Evolutionary conservation across 768 basidiomycete species (phyloP).

Genomic region (Harrya chromipes): DNA sequence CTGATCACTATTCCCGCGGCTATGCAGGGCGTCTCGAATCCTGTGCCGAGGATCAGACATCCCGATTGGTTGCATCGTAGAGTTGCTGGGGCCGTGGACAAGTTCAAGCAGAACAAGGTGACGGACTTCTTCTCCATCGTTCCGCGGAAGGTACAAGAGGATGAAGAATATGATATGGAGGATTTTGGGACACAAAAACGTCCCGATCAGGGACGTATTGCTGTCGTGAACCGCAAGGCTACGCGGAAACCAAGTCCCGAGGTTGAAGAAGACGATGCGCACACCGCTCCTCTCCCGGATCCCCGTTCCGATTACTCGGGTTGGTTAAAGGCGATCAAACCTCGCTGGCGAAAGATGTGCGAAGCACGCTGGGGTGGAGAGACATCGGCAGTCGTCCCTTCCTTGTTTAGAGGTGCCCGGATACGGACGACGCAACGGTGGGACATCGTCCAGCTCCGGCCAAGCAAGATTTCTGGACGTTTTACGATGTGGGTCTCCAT

Average conservation of each 20-base stretch:
- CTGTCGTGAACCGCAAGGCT: slow-evolving; percentile 51
- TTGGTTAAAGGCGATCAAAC: slow-evolving; percentile 76
- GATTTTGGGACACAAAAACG: slow-evolving; percentile 40
- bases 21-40: slow-evolving; percentile 95
- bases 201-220: slow-evolving; percentile 40
- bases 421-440: slow-evolving; percentile 67
- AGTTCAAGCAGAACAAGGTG: slow-evolving; percentile 97
- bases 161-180: slow-evolving; percentile 54
- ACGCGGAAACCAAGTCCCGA: slow-evolving; percentile 44
- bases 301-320: slow-evolving; percentile 61
- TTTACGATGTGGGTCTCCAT: slow-evolving; percentile 88
- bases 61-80: slow-evolving; percentile 96
- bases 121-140: slow-evolving; percentile 79
- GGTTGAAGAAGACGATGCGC: slow-evolving; percentile 26
- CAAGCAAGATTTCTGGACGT: slow-evolving; percentile 72
- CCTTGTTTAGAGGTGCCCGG: slow-evolving; percentile 68
- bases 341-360: slow-evolving; percentile 67
- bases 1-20: slow-evolving; percentile 99
- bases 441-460: slow-evolving; percentile 91
- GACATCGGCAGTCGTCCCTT: slow-evolving; percentile 49
- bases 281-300: slow-evolving; percentile 52
- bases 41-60: slow-evolving; percentile 92
- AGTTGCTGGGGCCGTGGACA: slow-evolving; percentile 86
- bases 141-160: slow-evolving; percentile 11
- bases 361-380: slow-evolving; percentile 44